Evolutionary conservation across 345 rosid species (phyloP).

Genomic region (Melaleuca quinquenervia): DNA sequence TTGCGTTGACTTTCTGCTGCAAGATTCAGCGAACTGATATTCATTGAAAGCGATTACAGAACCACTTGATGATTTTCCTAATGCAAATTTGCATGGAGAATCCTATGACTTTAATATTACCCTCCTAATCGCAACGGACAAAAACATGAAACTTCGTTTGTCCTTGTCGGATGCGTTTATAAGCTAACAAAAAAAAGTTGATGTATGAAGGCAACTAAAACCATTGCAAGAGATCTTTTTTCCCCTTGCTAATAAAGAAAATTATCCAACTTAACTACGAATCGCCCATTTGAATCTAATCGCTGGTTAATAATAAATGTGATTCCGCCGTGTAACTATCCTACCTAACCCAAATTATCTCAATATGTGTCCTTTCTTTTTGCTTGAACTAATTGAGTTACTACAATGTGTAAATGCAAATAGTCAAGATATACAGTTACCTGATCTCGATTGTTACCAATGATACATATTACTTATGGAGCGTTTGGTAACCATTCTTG

Average conservation of each 20-base stretch:
- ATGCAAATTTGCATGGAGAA: background rate
- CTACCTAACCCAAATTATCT: background rate
- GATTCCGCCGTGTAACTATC: background rate
- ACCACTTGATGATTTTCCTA: background rate
- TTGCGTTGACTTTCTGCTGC: background rate
- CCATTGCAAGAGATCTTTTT: background rate
- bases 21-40: background rate
- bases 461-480: background rate
- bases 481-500: no score
- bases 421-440: background rate
- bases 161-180: background rate
- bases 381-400: background rate
- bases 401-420: background rate
- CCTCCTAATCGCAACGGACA: background rate
- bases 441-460: background rate
- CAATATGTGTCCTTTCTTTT: background rate
- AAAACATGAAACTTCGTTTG: background rate
- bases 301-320: background rate
- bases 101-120: background rate
- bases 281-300: background rate
- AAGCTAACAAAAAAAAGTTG: background rate
- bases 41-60: background rate
- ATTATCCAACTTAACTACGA: background rate
- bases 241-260: background rate
- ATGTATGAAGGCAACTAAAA: background rate